phyloP scores from a whole-genome alignment of 2,329 filamentous ascomycete species.

The Dactylellina haptotyla region DNA sequence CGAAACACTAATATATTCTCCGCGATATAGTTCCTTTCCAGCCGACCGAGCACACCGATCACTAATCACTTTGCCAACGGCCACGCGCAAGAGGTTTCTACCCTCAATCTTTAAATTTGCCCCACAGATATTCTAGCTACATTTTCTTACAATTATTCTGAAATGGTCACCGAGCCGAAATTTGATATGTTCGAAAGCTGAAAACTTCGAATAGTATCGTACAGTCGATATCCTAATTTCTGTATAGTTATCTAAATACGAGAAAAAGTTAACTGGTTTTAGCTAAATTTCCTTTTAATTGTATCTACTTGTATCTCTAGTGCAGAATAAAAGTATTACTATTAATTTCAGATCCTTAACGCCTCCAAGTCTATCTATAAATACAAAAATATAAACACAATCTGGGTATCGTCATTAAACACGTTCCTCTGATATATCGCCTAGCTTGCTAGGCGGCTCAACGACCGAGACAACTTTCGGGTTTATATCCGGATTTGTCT shows the following conservation, averaged over 20 bases:
- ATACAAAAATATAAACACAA: no score
- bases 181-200: no score
- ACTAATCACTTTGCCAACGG: slow-evolving; percentile 22
- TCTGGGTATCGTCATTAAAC: not conserved
- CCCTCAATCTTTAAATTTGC: slow-evolving; percentile 15
- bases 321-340: slow-evolving; percentile 6
- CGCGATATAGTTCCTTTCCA: slow-evolving; percentile 46
- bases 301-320: slow-evolving; percentile 17
- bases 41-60: slow-evolving; percentile 34
- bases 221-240: no score
- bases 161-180: no score
- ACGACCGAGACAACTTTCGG: not conserved
- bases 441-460: not conserved
- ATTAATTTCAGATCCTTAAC: not conserved
- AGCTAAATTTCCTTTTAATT: not conserved
- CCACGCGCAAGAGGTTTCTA: not conserved
- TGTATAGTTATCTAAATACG: not conserved
- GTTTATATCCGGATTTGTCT: slow-evolving; percentile 5
- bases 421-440: not conserved
- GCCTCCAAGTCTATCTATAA: no score
- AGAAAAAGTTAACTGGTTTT: not conserved
- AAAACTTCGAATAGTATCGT: no score
- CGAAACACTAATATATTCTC: not conserved
- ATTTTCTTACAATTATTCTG: no score
- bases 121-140: no score